A percentile compares a stretch with the other conserved stretches of the same genome.
phyloP scores from a whole-genome alignment of 257 asterid species.

The Asclepias syriaca region DNA sequence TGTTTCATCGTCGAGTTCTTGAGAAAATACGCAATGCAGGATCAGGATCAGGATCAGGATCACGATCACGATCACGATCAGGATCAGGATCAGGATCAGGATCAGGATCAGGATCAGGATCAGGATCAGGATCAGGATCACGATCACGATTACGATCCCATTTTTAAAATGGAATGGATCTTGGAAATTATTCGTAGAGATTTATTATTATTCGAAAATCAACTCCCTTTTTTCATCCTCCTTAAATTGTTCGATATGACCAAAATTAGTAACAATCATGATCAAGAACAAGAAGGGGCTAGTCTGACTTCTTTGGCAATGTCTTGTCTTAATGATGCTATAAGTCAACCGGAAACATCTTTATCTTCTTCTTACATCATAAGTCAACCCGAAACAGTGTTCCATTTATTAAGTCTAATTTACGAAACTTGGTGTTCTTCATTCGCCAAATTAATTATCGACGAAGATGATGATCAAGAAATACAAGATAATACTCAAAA shows the following conservation, averaged over 20 bases:
- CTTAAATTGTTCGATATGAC: neutral
- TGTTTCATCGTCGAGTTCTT: constrained; percentile 3
- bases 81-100: too few species aligned
- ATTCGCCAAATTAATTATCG: neutral
- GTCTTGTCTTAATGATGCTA: too few species aligned
- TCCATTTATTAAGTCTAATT: neutral
- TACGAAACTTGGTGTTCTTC: neutral
- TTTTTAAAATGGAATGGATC: neutral
- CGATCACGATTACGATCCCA: neutral
- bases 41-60: neutral
- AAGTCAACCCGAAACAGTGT: neutral
- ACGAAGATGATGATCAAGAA: neutral
- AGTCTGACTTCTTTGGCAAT: neutral
- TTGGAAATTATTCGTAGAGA: neutral
- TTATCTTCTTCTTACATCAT: too few species aligned
- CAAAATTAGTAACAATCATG: neutral
- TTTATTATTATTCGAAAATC: constrained; percentile 1
- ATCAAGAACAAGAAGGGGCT: neutral
- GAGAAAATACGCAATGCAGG: neutral
- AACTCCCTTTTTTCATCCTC: constrained; percentile 1
- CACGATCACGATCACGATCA: too few species aligned
- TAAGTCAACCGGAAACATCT: too few species aligned
- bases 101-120: too few species aligned
- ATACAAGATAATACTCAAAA: neutral
- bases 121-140: too few species aligned